These are phyloP conservation scores for Curvularia sp. DNA, from an alignment of 2,329 filamentous ascomycete species.

Conservation along the genomic window DNA sequence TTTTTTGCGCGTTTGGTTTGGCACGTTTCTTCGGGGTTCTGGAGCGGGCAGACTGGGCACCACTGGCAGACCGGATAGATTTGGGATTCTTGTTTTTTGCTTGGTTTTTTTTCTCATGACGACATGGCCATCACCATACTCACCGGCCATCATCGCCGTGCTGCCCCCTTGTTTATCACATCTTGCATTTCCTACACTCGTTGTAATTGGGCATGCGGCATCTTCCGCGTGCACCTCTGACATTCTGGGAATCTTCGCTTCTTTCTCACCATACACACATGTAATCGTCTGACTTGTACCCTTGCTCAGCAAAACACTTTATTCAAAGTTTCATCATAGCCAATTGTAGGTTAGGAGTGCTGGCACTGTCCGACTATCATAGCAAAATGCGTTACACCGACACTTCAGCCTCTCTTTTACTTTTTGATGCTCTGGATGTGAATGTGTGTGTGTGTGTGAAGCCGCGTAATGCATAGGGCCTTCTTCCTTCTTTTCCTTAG, in stretches of 20 bases:
- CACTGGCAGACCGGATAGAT: conserved; percentile 32
- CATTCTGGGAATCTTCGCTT: conserved; percentile 48
- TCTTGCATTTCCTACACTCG: conserved; percentile 48
- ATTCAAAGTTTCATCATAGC: conserved; percentile 21
- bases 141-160: conserved; percentile 45
- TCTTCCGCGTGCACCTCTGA: conserved; percentile 20
- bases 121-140: conserved; percentile 35
- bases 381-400: conserved; percentile 23
- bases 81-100: conserved; percentile 36
- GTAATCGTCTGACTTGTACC: conserved; percentile 33
- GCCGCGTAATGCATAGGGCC: conserved; percentile 1
- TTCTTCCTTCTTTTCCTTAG: conserved; percentile 3
- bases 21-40: conserved; percentile 35
- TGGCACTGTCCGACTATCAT: conserved; percentile 41
- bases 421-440: conserved; percentile 2
- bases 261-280: conserved; percentile 24
- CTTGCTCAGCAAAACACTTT: conserved; percentile 29
- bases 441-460: conserved; percentile 4
- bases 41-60: conserved; percentile 23
- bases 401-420: conserved; percentile 9
- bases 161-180: conserved; percentile 21
- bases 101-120: conserved; percentile 36
- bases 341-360: conserved; percentile 42
- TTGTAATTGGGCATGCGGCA: conserved; percentile 45
- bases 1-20: conserved; percentile 23